A percentile compares a stretch with the other conserved stretches of the same genome.
These are phyloP conservation scores for Plicaturopsis crispa DNA, from an alignment of 768 basidiomycete species.

Conservation along the genomic window DNA sequence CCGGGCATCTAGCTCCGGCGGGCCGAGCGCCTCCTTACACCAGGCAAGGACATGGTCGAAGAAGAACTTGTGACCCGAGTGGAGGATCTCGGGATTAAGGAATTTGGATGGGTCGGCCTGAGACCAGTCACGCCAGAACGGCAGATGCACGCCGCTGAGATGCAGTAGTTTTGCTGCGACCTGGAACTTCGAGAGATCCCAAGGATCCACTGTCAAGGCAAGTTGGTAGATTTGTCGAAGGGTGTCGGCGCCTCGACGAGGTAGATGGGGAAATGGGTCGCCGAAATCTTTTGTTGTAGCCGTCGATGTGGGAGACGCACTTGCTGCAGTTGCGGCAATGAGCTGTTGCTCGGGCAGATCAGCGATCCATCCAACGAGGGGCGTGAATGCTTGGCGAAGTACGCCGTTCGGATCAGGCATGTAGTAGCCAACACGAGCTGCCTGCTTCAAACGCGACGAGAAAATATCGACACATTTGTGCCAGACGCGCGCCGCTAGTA, in stretches of 20 bases:
- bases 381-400: conserved; percentile 5
- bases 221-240: conserved; percentile 1
- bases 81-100: conserved; percentile 18
- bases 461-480: conserved; percentile 23
- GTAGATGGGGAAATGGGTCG: neutral
- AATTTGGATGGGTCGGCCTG: conserved; percentile 12
- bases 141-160: conserved; percentile 21
- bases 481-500: conserved; percentile 19
- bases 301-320: conserved; percentile 7
- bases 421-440: conserved; percentile 17
- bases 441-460: conserved; percentile 19
- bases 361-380: conserved; percentile 9
- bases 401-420: conserved; percentile 18
- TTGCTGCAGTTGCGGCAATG: conserved; percentile 8
- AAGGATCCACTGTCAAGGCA: conserved; percentile 10
- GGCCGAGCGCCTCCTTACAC: conserved; percentile 13
- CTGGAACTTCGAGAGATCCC: conserved; percentile 17
- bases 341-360: conserved; percentile 10
- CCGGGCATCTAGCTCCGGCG: conserved; percentile 16
- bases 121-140: conserved; percentile 18
- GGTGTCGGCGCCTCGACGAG: conserved; percentile 4
- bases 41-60: conserved; percentile 19
- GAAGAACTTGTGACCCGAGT: conserved; percentile 19
- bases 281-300: conserved; percentile 10
- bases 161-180: conserved; percentile 13